phyloP scores from a whole-genome alignment of 768 basidiomycete genomes.

The Suillus ampliporus region DNA sequence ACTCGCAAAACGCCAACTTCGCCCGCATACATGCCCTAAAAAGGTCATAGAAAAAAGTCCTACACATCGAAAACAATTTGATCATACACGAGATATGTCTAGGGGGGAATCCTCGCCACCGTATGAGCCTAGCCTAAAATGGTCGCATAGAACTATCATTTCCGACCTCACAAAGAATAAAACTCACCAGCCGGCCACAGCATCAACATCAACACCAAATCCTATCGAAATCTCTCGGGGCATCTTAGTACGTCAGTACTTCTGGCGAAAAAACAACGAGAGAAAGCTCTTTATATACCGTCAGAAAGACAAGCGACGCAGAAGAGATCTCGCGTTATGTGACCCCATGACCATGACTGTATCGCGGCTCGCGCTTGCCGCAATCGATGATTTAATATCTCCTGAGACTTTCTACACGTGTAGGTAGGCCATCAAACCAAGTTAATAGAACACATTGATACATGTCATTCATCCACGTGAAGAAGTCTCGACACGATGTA shows the following conservation, averaged over 20 bases:
- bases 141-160: neutral
- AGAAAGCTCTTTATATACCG: constrained; percentile 1
- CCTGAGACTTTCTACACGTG: constrained; percentile 1
- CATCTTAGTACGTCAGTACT: constrained; percentile 37
- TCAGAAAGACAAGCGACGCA: neutral
- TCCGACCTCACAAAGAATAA: neutral
- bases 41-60: neutral
- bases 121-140: constrained; percentile 64
- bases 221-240: constrained; percentile 57
- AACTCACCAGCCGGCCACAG: constrained; percentile 67
- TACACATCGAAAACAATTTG: neutral
- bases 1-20: constrained; percentile 71
- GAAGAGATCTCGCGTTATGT: neutral
- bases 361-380: neutral
- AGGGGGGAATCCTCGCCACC: constrained; percentile 69
- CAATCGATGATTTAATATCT: neutral
- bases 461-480: neutral
- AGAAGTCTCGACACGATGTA: constrained; percentile 4
- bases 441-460: neutral
- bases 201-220: constrained; percentile 75
- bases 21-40: constrained; percentile 68
- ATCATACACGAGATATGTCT: constrained; percentile 62
- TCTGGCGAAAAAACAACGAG: too few relatives aligned
- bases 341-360: neutral
- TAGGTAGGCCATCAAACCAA: neutral